Conservation (phyloP, 2,329 filamentous ascomycete genomes). For the Rutstroemia sp. region DNA sequence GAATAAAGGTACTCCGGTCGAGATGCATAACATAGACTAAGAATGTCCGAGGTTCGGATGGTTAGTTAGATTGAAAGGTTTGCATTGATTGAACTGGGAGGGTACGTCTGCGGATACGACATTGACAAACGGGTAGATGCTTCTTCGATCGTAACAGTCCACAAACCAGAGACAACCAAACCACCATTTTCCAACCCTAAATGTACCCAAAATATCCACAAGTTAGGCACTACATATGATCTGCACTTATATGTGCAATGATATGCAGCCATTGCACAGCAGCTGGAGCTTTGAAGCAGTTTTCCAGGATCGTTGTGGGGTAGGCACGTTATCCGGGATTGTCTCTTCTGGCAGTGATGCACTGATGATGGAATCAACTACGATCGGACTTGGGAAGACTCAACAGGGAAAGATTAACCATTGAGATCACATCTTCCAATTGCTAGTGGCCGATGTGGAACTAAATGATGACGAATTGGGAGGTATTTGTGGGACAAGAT, state of each 20-base stretch:
- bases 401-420: constrained; percentile 1
- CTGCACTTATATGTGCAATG: constrained; percentile 1
- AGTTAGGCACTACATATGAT: background rate
- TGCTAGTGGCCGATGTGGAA: background rate
- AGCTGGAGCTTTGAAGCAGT: background rate
- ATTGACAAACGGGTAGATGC: constrained; percentile 10
- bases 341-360: background rate
- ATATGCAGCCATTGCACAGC: constrained; percentile 1
- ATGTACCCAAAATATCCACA: background rate
- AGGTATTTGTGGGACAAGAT: background rate
- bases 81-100: background rate
- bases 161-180: background rate
- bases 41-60: background rate
- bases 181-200: background rate
- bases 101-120: constrained; percentile 5
- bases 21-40: background rate
- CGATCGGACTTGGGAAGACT: background rate
- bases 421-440: background rate
- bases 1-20: background rate
- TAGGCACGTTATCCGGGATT: background rate
- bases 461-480: background rate
- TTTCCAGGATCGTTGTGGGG: background rate
- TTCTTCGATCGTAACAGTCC: background rate
- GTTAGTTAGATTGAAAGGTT: background rate
- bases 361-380: background rate